Evolutionary conservation across 805 yeast species (phyloP).

Genomic region (Pichia paraexigua): DNA sequence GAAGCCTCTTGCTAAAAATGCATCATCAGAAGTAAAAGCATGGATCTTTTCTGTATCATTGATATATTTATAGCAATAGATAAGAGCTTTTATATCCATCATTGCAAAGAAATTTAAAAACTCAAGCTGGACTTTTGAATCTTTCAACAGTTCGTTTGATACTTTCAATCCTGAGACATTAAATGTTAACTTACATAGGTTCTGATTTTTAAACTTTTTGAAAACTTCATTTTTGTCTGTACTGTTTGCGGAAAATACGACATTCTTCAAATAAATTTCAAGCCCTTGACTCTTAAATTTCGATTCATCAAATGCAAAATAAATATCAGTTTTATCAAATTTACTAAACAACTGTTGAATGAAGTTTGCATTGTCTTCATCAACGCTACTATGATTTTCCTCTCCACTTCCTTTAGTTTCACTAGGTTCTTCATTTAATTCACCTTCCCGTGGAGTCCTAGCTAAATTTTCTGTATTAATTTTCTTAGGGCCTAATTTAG

Average conservation of each 20-base stretch:
- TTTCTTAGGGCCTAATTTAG: not conserved
- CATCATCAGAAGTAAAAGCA: conserved; percentile 9
- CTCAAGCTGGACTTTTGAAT: conserved; percentile 8
- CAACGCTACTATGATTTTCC: not conserved
- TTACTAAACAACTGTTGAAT: conserved; percentile 4
- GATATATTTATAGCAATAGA: conserved; percentile 5
- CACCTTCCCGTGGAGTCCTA: not conserved
- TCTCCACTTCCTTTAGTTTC: not conserved
- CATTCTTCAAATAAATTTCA: conserved; percentile 6
- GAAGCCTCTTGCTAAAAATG: conserved; percentile 18
- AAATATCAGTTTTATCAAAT: conserved; percentile 3
- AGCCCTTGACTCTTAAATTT: not conserved
- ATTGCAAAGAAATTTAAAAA: conserved; percentile 13
- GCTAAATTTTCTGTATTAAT: not conserved
- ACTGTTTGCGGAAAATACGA: conserved; percentile 7
- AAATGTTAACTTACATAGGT: conserved; percentile 10
- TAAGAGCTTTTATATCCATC: conserved; percentile 6
- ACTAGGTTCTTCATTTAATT: not conserved
- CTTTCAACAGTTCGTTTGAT: not conserved
- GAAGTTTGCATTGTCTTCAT: not conserved
- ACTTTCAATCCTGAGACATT: conserved; percentile 10
- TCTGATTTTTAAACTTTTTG: not conserved
- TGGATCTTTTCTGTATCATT: conserved; percentile 10
- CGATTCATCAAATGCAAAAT: conserved; percentile 12
- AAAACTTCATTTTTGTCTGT: conserved; percentile 6